Evolutionary conservation across 2,329 filamentous ascomycete species (phyloP).

Genomic region (Talaromyces piceae): DNA sequence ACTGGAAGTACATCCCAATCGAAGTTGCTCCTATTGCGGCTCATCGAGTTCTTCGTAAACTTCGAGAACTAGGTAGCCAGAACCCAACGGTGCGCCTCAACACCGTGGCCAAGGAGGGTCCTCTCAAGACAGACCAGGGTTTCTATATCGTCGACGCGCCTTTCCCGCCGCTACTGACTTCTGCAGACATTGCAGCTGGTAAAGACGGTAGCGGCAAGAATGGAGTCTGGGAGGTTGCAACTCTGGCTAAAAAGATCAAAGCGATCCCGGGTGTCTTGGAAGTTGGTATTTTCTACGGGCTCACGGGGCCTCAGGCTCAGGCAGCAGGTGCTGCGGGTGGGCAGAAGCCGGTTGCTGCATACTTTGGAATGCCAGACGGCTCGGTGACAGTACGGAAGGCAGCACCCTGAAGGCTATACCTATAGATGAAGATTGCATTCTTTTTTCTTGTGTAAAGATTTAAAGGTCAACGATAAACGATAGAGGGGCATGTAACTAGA

Average conservation of each 20-base stretch:
- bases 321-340: slow-evolving; percentile 58
- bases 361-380: slow-evolving; percentile 85
- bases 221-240: slow-evolving; percentile 73
- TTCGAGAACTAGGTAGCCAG: slow-evolving; percentile 65
- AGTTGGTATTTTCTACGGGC: slow-evolving; percentile 80
- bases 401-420: slow-evolving; percentile 11
- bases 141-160: slow-evolving; percentile 91
- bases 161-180: slow-evolving; percentile 66
- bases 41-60: slow-evolving; percentile 64
- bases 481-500: neutral
- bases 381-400: slow-evolving; percentile 51
- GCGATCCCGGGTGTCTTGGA: slow-evolving; percentile 80
- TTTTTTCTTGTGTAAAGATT: neutral
- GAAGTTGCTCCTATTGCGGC: slow-evolving; percentile 85
- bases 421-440: neutral
- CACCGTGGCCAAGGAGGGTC: slow-evolving; percentile 68
- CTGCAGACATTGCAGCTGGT: slow-evolving; percentile 45
- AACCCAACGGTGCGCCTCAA: slow-evolving; percentile 66
- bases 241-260: slow-evolving; percentile 67
- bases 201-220: slow-evolving; percentile 49
- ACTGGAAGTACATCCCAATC: slow-evolving; percentile 82
- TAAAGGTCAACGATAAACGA: neutral
- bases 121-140: slow-evolving; percentile 76
- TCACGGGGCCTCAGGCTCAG: slow-evolving; percentile 65
- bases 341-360: slow-evolving; percentile 87